Conservation (phyloP, 2,329 filamentous ascomycete species). For the Chaetomiaceae sp. region DNA sequence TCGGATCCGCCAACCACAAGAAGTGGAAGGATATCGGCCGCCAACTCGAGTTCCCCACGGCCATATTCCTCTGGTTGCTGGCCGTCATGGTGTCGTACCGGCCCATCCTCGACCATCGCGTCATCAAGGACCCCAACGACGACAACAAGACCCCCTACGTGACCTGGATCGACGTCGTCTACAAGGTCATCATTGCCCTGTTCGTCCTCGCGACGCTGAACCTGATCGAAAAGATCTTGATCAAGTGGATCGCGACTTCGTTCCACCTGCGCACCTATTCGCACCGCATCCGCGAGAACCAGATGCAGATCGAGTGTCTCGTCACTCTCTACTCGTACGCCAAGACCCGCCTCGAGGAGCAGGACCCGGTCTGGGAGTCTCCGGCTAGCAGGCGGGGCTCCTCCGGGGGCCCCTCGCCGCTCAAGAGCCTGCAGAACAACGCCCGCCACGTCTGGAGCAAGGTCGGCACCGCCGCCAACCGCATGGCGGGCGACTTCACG, state of each 20-base stretch:
- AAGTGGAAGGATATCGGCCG: slow-evolving; percentile 90
- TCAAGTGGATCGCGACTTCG: slow-evolving; percentile 88
- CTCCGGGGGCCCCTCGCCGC: slow-evolving; percentile 66
- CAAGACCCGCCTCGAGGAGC: slow-evolving; percentile 62
- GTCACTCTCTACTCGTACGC: slow-evolving; percentile 62
- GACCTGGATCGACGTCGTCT: slow-evolving; percentile 70
- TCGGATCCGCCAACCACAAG: slow-evolving; percentile 78
- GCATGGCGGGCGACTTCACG: slow-evolving; percentile 87
- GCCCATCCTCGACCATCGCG: slow-evolving; percentile 65
- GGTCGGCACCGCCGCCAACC: slow-evolving; percentile 79
- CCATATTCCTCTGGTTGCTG: slow-evolving; percentile 88
- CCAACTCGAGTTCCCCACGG: slow-evolving; percentile 77
- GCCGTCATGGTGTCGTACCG: slow-evolving; percentile 81
- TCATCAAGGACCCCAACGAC: slow-evolving; percentile 32
- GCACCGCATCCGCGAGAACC: slow-evolving; percentile 75
- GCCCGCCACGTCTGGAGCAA: slow-evolving; percentile 72
- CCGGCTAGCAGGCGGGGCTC: slow-evolving; percentile 31
- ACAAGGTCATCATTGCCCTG: slow-evolving; percentile 82
- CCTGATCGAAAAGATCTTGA: slow-evolving; percentile 85
- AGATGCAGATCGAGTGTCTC: slow-evolving; percentile 69
- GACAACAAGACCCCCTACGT: slow-evolving; percentile 45
- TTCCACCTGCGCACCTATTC: slow-evolving; percentile 91
- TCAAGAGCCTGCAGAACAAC: slow-evolving; percentile 66
- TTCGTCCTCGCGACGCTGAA: slow-evolving; percentile 78
- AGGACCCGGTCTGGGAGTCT: slow-evolving; percentile 46